Percentiles rank a stretch among this genome's conserved stretches.
phyloP scores from a whole-genome alignment of 2,329 filamentous ascomycete genomes.

The Zasmidium cellare region DNA sequence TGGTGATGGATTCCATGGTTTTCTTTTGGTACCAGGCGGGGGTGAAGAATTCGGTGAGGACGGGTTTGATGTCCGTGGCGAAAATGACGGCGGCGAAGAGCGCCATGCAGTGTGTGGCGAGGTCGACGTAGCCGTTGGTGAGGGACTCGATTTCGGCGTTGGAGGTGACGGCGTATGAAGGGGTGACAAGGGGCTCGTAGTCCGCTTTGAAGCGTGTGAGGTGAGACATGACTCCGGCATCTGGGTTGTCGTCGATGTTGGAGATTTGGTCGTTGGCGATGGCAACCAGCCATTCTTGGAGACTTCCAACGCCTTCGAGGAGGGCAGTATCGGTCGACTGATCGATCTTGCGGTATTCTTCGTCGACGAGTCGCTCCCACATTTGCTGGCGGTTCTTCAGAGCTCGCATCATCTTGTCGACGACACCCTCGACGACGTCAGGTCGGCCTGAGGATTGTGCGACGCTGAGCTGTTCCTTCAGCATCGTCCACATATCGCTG shows the following conservation, averaged over 20 bases:
- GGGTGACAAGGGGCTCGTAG: conserved; percentile 76
- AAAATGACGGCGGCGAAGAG: conserved; percentile 88
- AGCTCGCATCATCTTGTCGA: conserved; percentile 92
- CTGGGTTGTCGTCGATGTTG: conserved; percentile 81
- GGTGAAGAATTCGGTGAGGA: conserved; percentile 87
- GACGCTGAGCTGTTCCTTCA: conserved; percentile 86
- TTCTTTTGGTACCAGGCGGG: conserved; percentile 82
- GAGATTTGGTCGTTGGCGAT: conserved; percentile 98
- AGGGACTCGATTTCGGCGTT: conserved; percentile 71
- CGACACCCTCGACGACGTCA: conserved; percentile 91
- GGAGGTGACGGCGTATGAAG: conserved; percentile 72
- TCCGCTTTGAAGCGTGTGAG: conserved; percentile 82
- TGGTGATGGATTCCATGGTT: conserved; percentile 89
- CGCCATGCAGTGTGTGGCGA: conserved; percentile 88
- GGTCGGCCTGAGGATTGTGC: conserved; percentile 80
- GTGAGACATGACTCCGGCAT: conserved; percentile 75
- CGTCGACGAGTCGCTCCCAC: conserved; percentile 86
- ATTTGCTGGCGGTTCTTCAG: conserved; percentile 78
- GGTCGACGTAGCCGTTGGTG: conserved; percentile 90
- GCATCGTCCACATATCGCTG: conserved; percentile 95
- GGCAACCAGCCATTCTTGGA: conserved; percentile 90
- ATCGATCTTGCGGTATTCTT: conserved; percentile 77
- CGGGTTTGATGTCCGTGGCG: conserved; percentile 74
- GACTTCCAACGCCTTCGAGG: conserved; percentile 68
- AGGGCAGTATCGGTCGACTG: conserved; percentile 57